A percentile compares a stretch with the other conserved stretches of the same genome.
Conservation (phyloP, 306 rosid genomes). For the Citrullus mucosospermus region DNA sequence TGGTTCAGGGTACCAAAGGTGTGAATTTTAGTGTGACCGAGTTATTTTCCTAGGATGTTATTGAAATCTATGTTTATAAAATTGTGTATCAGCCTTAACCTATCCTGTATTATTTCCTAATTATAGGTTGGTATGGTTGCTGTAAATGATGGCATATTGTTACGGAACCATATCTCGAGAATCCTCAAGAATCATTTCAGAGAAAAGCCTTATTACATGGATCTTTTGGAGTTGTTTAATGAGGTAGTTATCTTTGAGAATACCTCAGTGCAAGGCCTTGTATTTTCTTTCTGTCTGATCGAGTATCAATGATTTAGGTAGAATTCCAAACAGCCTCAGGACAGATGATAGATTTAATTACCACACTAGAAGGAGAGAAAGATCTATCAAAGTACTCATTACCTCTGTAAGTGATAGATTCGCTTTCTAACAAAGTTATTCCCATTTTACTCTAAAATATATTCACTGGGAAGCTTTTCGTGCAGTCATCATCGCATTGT, state of each 20-base stretch:
- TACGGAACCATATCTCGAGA: conserved; percentile 66
- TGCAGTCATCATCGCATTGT: conserved; percentile 90
- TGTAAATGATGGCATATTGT: conserved; percentile 61
- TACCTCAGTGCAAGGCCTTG: not conserved
- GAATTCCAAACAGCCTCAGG: conserved; percentile 95
- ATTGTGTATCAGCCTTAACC: not conserved
- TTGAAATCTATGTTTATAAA: not conserved
- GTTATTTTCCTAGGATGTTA: not conserved
- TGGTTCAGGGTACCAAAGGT: conserved; percentile 49
- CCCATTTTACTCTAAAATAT: not conserved
- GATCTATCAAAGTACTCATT: conserved; percentile 74
- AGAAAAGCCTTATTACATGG: conserved; percentile 63
- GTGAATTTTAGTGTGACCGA: not conserved
- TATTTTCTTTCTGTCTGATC: not conserved
- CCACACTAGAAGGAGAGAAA: conserved; percentile 84
- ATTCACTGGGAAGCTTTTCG: not conserved
- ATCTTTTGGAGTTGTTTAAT: conserved; percentile 77
- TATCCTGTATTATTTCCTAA: not conserved
- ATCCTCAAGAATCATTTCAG: conserved; percentile 74
- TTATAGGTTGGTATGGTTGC: conserved; percentile 80
- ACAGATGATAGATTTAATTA: conserved; percentile 93
- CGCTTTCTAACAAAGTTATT: not conserved
- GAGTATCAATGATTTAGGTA: conserved; percentile 28
- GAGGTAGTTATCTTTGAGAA: conserved; percentile 42
- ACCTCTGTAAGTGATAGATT: conserved; percentile 48